These are phyloP conservation scores for Curvularia eragrostidis DNA, from an alignment of 2,329 filamentous ascomycete species.

Conservation along the genomic window DNA sequence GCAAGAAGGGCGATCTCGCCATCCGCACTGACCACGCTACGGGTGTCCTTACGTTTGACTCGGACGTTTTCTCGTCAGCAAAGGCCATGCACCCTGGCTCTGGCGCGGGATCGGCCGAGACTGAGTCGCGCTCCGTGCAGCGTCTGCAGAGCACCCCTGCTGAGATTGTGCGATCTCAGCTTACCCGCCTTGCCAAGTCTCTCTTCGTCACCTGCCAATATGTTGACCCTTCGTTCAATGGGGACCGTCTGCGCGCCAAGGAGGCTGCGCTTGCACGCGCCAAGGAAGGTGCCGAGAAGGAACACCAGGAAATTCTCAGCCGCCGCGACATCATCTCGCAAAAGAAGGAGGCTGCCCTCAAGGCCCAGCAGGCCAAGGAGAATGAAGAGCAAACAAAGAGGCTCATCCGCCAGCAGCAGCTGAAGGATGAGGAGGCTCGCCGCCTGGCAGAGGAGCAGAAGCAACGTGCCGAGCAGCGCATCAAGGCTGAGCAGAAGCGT, in stretches of 20 bases:
- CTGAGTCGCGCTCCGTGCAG: slow-evolving; percentile 83
- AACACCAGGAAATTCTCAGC: slow-evolving; percentile 83
- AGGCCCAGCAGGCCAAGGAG: slow-evolving; percentile 84
- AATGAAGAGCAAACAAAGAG: slow-evolving; percentile 92
- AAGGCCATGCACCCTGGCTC: slow-evolving; percentile 90
- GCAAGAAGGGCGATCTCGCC: slow-evolving; percentile 98
- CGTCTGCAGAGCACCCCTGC: slow-evolving; percentile 96
- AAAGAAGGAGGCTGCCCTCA: slow-evolving; percentile 94
- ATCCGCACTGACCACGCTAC: slow-evolving; percentile 96
- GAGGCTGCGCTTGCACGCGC: slow-evolving; percentile 81
- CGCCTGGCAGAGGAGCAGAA: slow-evolving; percentile 91
- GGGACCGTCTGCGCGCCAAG: slow-evolving; percentile 79
- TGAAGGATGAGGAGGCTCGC: slow-evolving; percentile 87
- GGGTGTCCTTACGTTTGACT: slow-evolving; percentile 94
- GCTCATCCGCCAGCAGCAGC: slow-evolving; percentile 82
- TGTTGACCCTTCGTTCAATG: slow-evolving; percentile 88
- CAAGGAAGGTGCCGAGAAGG: slow-evolving; percentile 86
- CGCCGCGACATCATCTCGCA: slow-evolving; percentile 93
- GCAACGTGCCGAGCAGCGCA: slow-evolving; percentile 88
- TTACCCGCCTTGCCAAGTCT: slow-evolving; percentile 88
- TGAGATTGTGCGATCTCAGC: slow-evolving; percentile 94
- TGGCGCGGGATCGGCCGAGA: slow-evolving; percentile 84
- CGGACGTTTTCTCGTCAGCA: slow-evolving; percentile 95
- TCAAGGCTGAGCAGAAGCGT: slow-evolving; percentile 62
- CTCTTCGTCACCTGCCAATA: slow-evolving; percentile 95